Percentiles rank a stretch among this genome's conserved stretches.
Evolutionary conservation across 2,329 filamentous ascomycete genomes (phyloP).

Genomic region (Pseudocercospora musae): DNA sequence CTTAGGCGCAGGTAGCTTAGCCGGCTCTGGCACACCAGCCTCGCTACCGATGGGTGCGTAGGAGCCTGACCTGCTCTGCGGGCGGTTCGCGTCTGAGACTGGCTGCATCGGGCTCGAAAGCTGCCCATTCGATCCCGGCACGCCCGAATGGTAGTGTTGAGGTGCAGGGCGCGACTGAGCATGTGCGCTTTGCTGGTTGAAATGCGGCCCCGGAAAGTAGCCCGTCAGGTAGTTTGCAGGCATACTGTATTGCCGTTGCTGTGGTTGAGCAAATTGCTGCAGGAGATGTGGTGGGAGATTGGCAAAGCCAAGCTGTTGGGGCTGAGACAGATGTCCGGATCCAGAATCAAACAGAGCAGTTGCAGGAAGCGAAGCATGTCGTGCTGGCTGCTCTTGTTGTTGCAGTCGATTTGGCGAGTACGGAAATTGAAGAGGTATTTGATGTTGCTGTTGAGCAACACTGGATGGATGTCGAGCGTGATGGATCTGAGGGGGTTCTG

Average conservation of each 20-base stretch:
- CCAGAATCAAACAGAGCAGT: background rate
- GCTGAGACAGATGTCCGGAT: constrained; percentile 3
- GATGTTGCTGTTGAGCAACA: constrained; percentile 47
- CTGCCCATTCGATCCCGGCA: background rate
- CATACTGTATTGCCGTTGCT: constrained; percentile 27
- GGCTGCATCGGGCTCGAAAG: constrained; percentile 2
- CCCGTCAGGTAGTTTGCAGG: constrained; percentile 10
- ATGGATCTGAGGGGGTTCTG: constrained; percentile 55
- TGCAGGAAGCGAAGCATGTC: background rate
- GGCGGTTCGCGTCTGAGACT: background rate
- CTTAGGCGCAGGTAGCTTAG: constrained; percentile 57
- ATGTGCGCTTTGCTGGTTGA: background rate
- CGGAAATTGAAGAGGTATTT: constrained; percentile 50
- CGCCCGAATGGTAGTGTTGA: background rate
- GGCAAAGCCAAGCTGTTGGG: constrained; percentile 22
- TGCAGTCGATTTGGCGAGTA: constrained; percentile 40
- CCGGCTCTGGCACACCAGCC: constrained; percentile 50
- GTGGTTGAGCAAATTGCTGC: constrained; percentile 25
- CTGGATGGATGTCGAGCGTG: constrained; percentile 46
- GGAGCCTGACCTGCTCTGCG: constrained; percentile 7
- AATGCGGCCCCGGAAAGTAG: constrained; percentile 4
- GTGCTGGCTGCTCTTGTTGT: constrained; percentile 19
- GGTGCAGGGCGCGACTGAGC: constrained; percentile 1
- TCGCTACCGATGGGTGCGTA: constrained; percentile 38
- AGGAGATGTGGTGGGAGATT: constrained; percentile 24